phyloP scores from a whole-genome alignment of 139 green algal species.

The Nannochloris sp. region DNA sequence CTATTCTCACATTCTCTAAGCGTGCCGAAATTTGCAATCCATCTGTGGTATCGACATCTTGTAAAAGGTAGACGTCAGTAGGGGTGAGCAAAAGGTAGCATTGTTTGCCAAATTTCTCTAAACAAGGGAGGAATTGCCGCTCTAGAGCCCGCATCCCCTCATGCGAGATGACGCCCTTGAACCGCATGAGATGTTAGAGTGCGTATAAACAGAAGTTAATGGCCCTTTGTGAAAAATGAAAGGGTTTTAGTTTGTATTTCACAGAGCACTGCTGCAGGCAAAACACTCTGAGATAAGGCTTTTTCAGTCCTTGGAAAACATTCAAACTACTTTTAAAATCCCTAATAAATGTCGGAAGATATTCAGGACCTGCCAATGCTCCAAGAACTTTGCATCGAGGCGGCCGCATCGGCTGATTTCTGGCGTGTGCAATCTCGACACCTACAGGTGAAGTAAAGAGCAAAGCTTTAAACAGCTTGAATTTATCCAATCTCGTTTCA shows the following conservation, averaged over 20 bases:
- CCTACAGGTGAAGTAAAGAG: conserved; percentile 11
- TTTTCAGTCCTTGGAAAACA: too few species aligned
- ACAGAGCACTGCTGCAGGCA: too few species aligned
- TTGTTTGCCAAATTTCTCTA: conserved; percentile 77
- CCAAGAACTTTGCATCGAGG: neutral
- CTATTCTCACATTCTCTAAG: conserved; percentile 10
- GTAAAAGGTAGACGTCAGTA: conserved; percentile 56
- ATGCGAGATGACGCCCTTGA: conserved; percentile 51
- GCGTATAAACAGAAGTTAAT: too few species aligned
- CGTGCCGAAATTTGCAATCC: conserved; percentile 48
- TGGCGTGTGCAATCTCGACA: conserved; percentile 16
- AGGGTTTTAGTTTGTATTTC: too few species aligned
- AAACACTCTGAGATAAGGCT: too few species aligned
- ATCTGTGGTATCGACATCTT: conserved; percentile 55
- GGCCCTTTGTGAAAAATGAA: too few species aligned
- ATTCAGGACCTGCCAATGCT: too few species aligned
- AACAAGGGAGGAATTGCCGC: conserved; percentile 55
- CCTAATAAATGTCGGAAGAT: too few species aligned
- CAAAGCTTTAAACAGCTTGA: neutral
- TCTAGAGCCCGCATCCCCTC: conserved; percentile 40
- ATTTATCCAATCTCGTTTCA: neutral
- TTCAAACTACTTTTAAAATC: too few species aligned
- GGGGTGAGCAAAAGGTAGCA: conserved; percentile 52
- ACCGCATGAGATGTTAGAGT: too few species aligned
- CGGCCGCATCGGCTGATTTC: neutral